Evolutionary conservation across 805 yeast genomes (phyloP), one percentile per base, ranked within the genome.

Genomic region (Nakazawaea wyomingensis): DNA sequence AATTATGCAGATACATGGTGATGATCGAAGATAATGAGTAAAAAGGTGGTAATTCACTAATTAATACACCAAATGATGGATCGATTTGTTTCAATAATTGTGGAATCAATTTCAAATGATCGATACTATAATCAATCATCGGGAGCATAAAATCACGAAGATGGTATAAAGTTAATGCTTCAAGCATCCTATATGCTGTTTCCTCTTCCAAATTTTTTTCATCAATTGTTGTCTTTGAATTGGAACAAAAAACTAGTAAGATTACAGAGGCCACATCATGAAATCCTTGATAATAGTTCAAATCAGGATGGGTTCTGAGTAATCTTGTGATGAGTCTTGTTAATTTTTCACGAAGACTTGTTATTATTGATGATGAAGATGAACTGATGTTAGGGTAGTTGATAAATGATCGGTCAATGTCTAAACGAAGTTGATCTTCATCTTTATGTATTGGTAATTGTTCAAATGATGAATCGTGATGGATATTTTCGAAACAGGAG

Each of bases 211-310:
- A n/a, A n/a, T n/a, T n/a, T n/a, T n/a, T n/a, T n/a, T n/a, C n/a
- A n/a, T n/a, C n/a, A n/a, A n/a, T n/a, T n/a, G n/a, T n/a, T n/a
- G n/a, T n/a, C n/a, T n/a, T n/a, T n/a, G n/a, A n/a, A n/a, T n/a
- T n/a, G n/a, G n/a, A n/a, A n/a, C 51, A 51, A 37, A 79, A 76
- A 1, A 82, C 75, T 14, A 82, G 56, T 4, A 85, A 62, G 5
- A 85, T 66, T 4, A 85, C 71, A 29, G 85, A 71, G 1, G 87
- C 89, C 17, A 93, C 68, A 54, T 93, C 98, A 60, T 91, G 98
- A 59, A 74, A 87, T 0, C 99, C 99, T 62, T 91, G 99, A 59
- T 89, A 91, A 60, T 91, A 91, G 46, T 77, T 68, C 33, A 90
- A 64, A 3, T 60, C 54, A 0, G 90, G 90, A 50, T 81, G 65